Base-by-base conservation (phyloP, 148 eudicot species). In the Talinum fruticosum region DNA sequence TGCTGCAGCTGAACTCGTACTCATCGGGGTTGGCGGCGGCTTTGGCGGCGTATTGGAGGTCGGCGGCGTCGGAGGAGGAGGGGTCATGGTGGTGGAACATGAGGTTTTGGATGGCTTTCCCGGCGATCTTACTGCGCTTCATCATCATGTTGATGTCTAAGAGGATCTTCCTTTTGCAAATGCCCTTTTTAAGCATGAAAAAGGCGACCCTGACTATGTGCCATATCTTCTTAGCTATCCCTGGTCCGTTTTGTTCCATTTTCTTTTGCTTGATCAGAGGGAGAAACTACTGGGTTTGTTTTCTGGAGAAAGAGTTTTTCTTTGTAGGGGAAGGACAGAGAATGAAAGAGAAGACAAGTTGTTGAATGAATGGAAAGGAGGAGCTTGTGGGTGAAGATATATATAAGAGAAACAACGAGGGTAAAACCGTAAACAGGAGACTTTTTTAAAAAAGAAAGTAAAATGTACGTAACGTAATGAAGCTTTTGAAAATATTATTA, bases 1-100 rank as follows among this genome's bases (percentile, higher is more conserved):
- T 81, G 38, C 91, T 89, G 83, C 98, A 93, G 77, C 96, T 93
- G 87, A 91, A 93, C 86, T 88, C 96, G 85, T 89, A 93, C 75
- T 93, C 92, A 4, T 61, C 53, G n/a, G 51, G 8, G 28, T 53
- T 18, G 24, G 29, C 28, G 37, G 38, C 1, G 16, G 23, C 34
- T 26, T 75, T 38, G 66, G 38, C n/a, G 66, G 65, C 10, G 83
- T 53, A 10, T 33, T 23, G 21, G 75, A 38, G 69, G 62, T 54
- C 67, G 49, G 23, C 12, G 59, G 73, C 37, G 71, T 33, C 14
- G 78, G 73, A 12, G 83, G 54, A 8, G 67, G 28, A 24, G 83
- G 67, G 73, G 78, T 84, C 84, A 85, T 84, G 81, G 85, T 84
- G 84, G 85, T 84, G 86, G 78, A 83, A 82, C 78, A 87, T 82